A percentile compares a stretch with the other conserved stretches of the same genome.
Evolutionary conservation across 2,329 filamentous ascomycete genomes (phyloP).

Genomic region (Chaetothyriales sp.): DNA sequence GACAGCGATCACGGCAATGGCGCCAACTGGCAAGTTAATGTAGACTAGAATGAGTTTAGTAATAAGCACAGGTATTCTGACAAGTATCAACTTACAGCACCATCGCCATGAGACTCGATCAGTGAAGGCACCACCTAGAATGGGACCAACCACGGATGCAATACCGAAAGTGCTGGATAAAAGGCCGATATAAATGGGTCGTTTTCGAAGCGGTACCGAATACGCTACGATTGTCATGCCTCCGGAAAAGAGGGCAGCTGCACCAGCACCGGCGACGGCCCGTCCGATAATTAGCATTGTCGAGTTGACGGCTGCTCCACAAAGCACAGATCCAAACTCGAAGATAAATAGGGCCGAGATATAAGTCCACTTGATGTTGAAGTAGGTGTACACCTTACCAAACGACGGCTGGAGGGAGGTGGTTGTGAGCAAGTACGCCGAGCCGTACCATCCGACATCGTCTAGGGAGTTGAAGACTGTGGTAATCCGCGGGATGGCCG

Average conservation of each 20-base stretch:
- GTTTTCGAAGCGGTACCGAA: slow-evolving; percentile 15
- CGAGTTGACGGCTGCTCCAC: slow-evolving; percentile 16
- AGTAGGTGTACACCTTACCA: slow-evolving; percentile 20
- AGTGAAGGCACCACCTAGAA: slow-evolving; percentile 34
- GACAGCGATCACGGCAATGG: slow-evolving; percentile 23
- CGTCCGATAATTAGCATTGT: slow-evolving; percentile 20
- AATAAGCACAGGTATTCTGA: not conserved
- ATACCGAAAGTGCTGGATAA: slow-evolving; percentile 46
- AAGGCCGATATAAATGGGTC: slow-evolving; percentile 24
- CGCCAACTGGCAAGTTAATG: slow-evolving; percentile 28
- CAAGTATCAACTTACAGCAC: slow-evolving; percentile 1
- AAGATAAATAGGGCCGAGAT: slow-evolving; percentile 17
- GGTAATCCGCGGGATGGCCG: slow-evolving; percentile 20
- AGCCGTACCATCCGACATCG: slow-evolving; percentile 21
- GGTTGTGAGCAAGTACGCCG: slow-evolving; percentile 18
- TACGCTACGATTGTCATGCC: slow-evolving; percentile 19
- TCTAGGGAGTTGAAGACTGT: slow-evolving; percentile 19
- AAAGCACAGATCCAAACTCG: slow-evolving; percentile 20
- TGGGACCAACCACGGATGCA: slow-evolving; percentile 29
- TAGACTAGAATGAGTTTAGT: slow-evolving; percentile 20
- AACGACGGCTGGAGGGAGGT: slow-evolving; percentile 20
- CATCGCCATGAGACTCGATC: slow-evolving; percentile 18
- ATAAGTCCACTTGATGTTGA: slow-evolving; percentile 19
- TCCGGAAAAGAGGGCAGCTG: slow-evolving; percentile 19
- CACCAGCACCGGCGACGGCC: slow-evolving; percentile 20